Evolutionary conservation across 106 monocot genomes (phyloP).

Genomic region (Narthecium ossifragum): DNA sequence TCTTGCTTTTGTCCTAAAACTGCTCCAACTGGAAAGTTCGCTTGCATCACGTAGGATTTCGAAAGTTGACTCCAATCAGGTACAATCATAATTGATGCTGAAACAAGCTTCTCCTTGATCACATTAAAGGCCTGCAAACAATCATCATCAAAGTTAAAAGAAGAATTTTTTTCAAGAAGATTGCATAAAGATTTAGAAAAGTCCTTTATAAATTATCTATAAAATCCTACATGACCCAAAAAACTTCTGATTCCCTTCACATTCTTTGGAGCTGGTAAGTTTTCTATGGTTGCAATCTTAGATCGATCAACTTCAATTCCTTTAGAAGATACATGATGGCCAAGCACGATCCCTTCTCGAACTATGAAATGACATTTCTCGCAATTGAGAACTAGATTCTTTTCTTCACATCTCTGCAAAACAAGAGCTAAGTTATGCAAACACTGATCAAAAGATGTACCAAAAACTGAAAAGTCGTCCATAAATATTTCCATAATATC

Average conservation of each 20-base stretch:
- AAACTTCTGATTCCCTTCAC: background rate
- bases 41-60: background rate
- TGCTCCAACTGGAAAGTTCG: slow-evolving; percentile 1
- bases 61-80: background rate
- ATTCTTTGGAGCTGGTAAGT: slow-evolving; percentile 1
- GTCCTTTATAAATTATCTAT: background rate
- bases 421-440: background rate
- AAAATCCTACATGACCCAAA: slow-evolving; percentile 5
- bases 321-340: background rate
- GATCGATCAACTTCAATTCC: background rate
- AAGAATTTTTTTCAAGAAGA: background rate
- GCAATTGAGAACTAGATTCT: slow-evolving; percentile 1
- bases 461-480: slow-evolving; percentile 1
- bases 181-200: slow-evolving; percentile 3
- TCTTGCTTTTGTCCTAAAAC: background rate
- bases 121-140: slow-evolving; percentile 2
- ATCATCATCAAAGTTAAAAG: slow-evolving; percentile 5
- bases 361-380: slow-evolving; percentile 7
- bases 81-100: background rate
- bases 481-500: slow-evolving; percentile 2
- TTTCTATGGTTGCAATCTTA: background rate
- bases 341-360: background rate
- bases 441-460: slow-evolving; percentile 1
- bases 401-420: slow-evolving; percentile 1
- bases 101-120: slow-evolving; percentile 1